Base-by-base conservation (phyloP, 495 filamentous ascomycete genomes). In the Xylaria castorea region DNA sequence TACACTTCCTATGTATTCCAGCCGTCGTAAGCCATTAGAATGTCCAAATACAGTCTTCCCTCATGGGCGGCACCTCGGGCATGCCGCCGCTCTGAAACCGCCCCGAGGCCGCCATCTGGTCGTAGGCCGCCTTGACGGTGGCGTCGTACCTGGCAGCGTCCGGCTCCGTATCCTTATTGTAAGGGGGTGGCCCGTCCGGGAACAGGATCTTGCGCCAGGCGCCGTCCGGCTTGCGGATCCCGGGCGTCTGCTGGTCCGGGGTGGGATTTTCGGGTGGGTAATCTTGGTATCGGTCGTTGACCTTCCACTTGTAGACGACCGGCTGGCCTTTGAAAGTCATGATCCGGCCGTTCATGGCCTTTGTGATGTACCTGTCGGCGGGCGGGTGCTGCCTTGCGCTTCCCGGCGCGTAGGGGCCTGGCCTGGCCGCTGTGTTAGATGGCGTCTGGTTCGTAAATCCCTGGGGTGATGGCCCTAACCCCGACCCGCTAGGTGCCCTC, bases 41-140 rank as follows among this genome's bases (percentile, higher is more conserved):
- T 76, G 92, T 87, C 83, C 90, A 95, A n/a, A 82, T 76, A 75
- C 91, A 88, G 85, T 88, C 92, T 80, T 93, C 93, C 65, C 86
- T 85, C 85, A 88, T 90, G 3, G 93, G 93, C 42, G 93, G 90
- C 25, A 92, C 84, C 67, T 89, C 84, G 0, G 93, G 93, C 77
- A 95, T 88, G 1, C 88, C 67, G 53, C 88, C 67, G 53, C 88
- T 88, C 64, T 86, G 85, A 76, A 94, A 95, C 55, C 74, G 78
- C 3, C 91, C 92, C 63, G 87, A 88, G 62, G 89, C 81, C 50
- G 84, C 77, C 79, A 92, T 88, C 67, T 82, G 84, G 58, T 82
- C 75, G 79, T 94, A 95, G 61, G 85, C 84, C 66, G 85, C 78
- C 80, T 83, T 86, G n/a, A 87, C 79, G 1, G 16, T 42, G 6